A percentile compares a stretch with the other conserved stretches of the same genome.
Conservation (phyloP, 2,329 filamentous ascomycete species). For the Epichloe coenophiala region DNA sequence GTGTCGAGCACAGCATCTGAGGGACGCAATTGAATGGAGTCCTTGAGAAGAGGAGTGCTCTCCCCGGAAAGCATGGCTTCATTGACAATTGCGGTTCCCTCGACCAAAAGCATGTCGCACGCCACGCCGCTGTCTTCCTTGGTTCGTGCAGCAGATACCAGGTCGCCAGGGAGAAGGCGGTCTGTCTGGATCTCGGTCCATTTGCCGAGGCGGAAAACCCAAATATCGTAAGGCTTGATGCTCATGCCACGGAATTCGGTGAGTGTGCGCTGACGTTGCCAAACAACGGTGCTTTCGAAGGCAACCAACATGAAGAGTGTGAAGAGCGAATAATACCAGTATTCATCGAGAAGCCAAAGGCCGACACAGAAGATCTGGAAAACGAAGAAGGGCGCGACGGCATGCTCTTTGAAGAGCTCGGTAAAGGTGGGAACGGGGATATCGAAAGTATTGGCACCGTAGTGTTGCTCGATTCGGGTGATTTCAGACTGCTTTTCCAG, state of each 20-base stretch:
- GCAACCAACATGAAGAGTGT: constrained; percentile 96
- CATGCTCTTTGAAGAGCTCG: constrained; percentile 95
- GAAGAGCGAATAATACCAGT: constrained; percentile 99
- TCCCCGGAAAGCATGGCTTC: constrained; percentile 99
- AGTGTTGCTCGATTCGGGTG: constrained; percentile 73
- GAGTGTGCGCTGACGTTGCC: constrained; percentile 92
- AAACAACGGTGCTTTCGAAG: constrained; percentile 97
- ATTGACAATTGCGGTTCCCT: constrained; percentile 94
- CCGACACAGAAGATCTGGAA: constrained; percentile 99
- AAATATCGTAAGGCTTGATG: constrained; percentile 95
- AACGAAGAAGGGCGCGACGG: constrained; percentile 96
- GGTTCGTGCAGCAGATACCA: constrained; percentile 82
- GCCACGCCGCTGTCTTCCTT: constrained; percentile 96
- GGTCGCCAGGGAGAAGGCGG: constrained; percentile 80
- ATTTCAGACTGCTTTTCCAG: constrained; percentile 63
- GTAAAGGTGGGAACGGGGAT: constrained; percentile 93
- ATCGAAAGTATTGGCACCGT: constrained; percentile 92
- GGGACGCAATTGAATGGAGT: constrained; percentile 84
- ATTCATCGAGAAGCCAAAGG: constrained; percentile 96
- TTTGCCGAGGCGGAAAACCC: constrained; percentile 73
- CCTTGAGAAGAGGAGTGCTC: constrained; percentile 91
- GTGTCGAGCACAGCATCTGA: constrained; percentile 67
- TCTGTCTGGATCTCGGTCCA: constrained; percentile 88
- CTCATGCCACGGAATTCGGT: constrained; percentile 98
- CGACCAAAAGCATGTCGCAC: constrained; percentile 90